Evolutionary conservation across 2,329 filamentous ascomycete genomes (phyloP).

Genomic region (Neopestalotiopsis sp.): DNA sequence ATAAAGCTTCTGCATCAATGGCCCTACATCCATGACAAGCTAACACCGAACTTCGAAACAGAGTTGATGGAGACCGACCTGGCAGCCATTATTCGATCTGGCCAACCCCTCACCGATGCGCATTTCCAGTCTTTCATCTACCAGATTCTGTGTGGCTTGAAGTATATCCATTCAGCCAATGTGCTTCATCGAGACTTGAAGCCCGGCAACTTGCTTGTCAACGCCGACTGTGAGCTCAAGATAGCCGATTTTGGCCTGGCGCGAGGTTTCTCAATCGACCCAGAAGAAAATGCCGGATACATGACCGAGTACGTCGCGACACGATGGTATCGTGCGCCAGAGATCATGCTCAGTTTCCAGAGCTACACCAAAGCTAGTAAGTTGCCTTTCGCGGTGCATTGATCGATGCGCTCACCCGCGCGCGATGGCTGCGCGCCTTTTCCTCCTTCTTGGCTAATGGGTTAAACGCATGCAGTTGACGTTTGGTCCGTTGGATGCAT

Average conservation of each 20-base stretch:
- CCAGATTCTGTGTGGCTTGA: slow-evolving; percentile 97
- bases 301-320: slow-evolving; percentile 99
- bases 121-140: slow-evolving; percentile 99
- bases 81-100: slow-evolving; percentile 96
- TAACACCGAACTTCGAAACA: slow-evolving; percentile 42
- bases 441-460: background rate
- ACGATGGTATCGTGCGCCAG: slow-evolving; percentile 91
- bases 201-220: slow-evolving; percentile 95
- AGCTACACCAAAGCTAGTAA: slow-evolving; percentile 99
- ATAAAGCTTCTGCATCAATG: slow-evolving; percentile 29
- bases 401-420: too few relatives aligned
- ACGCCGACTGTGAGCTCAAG: slow-evolving; percentile 98
- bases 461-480: slow-evolving; percentile 69
- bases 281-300: slow-evolving; percentile 98
- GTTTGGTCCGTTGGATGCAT: slow-evolving; percentile 99
- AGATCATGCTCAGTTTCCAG: slow-evolving; percentile 99
- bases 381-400: slow-evolving; percentile 49
- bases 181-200: slow-evolving; percentile 97
- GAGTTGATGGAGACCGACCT: slow-evolving; percentile 99
- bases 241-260: slow-evolving; percentile 98
- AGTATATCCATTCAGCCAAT: slow-evolving; percentile 99
- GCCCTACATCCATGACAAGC: background rate
- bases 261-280: slow-evolving; percentile 94
- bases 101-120: slow-evolving; percentile 94
- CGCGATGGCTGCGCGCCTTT: background rate